Evolutionary conservation across 805 yeast species (phyloP), one percentile per base, ranked within the genome.

Genomic region (Candida silvicultrix): DNA sequence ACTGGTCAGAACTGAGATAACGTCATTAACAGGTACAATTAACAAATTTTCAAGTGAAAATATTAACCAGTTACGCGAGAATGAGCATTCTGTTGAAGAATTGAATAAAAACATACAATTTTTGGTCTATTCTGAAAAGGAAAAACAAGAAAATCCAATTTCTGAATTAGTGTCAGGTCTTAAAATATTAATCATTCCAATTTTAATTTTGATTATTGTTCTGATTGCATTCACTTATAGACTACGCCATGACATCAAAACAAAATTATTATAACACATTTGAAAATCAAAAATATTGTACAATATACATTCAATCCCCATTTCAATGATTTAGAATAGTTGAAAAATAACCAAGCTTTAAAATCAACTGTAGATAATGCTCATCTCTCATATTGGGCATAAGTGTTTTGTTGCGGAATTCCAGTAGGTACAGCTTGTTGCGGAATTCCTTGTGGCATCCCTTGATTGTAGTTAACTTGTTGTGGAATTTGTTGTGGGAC

Each of bases 181-280:
- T 42, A 62, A 59, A 42, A 55, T 49, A 16, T 45, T 63, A 23
- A 51, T 63, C 16, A 38, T 60, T 11, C 57, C 64, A 18, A 47
- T 61, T 20, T 44, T 62, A 36, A 16, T 58, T 7, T 45, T 54
- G 5, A 49, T 56, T 23, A 50, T 70, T 4, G 62, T 69, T 1
- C 64, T 79, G 45, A 68, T 74, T 18, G 60, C 73, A 32, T 67
- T 77, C 49, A 71, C 79, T 20, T 74, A 72, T 59, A 71, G 78
- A 57, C 63, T 81, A 38, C 75, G 85, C 65, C 77, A 70, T 51
- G 86, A 81, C 51, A 78, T 81, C 46, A 81, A 78, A 54, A 67
- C 83, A 9, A 81, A 81, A 51, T 67, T 81, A 40, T 67, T 81
- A 46, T 80, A 59, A 31, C 12, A 28, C 31, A 28, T 10, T 28